Percentiles rank a stretch among this genome's conserved stretches.
Evolutionary conservation across 208 protist genomes (phyloP).

Genomic region (Acanthamoeba sp.): DNA sequence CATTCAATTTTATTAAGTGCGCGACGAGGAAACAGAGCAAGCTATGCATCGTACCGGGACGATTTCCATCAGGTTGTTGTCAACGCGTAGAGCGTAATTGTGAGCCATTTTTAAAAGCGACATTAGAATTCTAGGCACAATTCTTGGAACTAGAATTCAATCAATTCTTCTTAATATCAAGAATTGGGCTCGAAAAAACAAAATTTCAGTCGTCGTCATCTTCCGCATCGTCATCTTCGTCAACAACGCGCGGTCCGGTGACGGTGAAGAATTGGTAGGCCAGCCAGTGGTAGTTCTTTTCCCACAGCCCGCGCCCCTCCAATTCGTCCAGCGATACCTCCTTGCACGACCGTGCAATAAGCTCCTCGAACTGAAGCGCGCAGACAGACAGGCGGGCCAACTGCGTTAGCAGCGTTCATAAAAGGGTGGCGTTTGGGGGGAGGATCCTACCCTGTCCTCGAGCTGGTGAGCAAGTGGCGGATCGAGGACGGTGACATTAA

Average conservation of each 20-base stretch:
- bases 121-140: too few relatives aligned
- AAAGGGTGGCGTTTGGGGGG: background rate
- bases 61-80: conserved; percentile 10
- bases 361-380: conserved; percentile 43
- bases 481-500: conserved; percentile 74
- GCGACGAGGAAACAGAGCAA: too few relatives aligned
- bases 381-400: background rate
- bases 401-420: background rate
- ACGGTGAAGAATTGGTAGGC: conserved; percentile 76
- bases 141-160: background rate
- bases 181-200: background rate
- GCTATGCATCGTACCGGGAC: conserved; percentile 38
- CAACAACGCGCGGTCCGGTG: background rate
- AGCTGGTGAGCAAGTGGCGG: conserved; percentile 42
- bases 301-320: conserved; percentile 24
- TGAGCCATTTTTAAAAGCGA: too few relatives aligned
- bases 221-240: conserved; percentile 44
- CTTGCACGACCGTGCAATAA: conserved; percentile 57
- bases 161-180: background rate
- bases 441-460: conserved; percentile 24
- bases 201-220: conserved; percentile 65
- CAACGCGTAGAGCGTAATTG: too few relatives aligned
- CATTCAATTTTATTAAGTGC: too few relatives aligned
- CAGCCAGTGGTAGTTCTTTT: conserved; percentile 69
- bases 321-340: conserved; percentile 65